Percentiles rank a stretch among this genome's conserved stretches.
phyloP scores from a whole-genome alignment of 1,284 basidiomycete species.

The Boletus nobilissimus region DNA sequence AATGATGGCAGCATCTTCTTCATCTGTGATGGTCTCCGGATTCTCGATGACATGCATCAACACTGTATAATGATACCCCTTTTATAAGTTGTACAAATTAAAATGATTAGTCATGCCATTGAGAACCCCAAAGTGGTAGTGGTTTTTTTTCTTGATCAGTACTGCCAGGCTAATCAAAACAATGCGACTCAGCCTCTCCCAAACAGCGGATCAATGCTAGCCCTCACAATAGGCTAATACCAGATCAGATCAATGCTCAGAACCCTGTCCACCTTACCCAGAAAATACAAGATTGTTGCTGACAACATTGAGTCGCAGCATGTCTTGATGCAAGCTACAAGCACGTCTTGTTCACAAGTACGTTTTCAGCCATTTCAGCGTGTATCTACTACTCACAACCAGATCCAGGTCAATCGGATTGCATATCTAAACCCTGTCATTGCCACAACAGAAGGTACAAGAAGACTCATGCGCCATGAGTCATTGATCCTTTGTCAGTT shows the following conservation, averaged over 20 bases:
- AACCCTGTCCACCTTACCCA: background rate
- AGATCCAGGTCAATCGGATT: background rate
- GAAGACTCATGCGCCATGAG: background rate
- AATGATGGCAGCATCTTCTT: background rate
- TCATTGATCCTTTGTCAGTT: background rate
- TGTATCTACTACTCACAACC: background rate
- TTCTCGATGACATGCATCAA: background rate
- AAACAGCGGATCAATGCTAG: background rate
- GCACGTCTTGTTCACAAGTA: background rate
- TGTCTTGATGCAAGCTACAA: background rate
- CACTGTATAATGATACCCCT: background rate
- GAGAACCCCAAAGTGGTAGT: constrained; percentile 47
- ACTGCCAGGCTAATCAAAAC: background rate
- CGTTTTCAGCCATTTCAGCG: background rate
- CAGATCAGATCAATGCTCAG: background rate
- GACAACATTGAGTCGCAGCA: background rate
- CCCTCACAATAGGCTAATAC: background rate
- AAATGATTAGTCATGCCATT: background rate
- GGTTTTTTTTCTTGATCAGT: background rate
- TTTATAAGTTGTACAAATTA: background rate
- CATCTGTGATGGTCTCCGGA: background rate
- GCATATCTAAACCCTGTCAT: background rate
- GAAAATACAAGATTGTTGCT: background rate
- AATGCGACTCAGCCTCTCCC: background rate
- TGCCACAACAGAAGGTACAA: background rate